Evolutionary conservation across 2,329 filamentous ascomycete species (phyloP).

Genomic region (Trichophaea hybrida): DNA sequence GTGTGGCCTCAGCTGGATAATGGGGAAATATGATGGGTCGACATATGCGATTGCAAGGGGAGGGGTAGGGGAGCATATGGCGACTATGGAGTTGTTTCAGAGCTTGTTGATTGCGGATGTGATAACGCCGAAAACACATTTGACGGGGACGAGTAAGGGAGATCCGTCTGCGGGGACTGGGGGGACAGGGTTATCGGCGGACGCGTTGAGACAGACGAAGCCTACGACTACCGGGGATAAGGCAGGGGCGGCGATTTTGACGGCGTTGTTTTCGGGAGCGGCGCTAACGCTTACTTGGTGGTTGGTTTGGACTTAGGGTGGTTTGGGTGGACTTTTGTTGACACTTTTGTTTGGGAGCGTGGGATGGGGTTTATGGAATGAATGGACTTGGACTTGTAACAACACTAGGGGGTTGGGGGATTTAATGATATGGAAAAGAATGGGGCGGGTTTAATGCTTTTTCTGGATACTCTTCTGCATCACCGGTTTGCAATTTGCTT

Average conservation of each 20-base stretch:
- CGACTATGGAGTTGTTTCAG: conserved; percentile 48
- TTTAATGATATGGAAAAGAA: too few relatives aligned
- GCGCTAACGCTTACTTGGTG: conserved; percentile 35
- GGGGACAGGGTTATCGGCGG: conserved; percentile 29
- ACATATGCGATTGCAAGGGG: conserved; percentile 28
- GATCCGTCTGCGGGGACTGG: conserved; percentile 30
- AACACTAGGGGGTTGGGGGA: too few relatives aligned
- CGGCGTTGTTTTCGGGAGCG: conserved; percentile 31
- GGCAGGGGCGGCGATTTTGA: conserved; percentile 44
- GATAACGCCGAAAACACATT: conserved; percentile 35
- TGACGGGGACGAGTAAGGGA: conserved; percentile 43
- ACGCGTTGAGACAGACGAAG: conserved; percentile 8
- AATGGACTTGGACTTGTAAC: too few relatives aligned
- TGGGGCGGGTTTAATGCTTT: too few relatives aligned
- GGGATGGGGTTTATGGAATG: too few relatives aligned
- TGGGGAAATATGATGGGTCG: conserved; percentile 40
- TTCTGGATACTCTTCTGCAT: too few relatives aligned
- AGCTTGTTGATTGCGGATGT: conserved; percentile 40
- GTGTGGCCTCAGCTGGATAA: conserved; percentile 52
- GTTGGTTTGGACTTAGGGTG: conserved; percentile 33
- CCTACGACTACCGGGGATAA: conserved; percentile 39
- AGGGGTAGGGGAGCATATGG: conserved; percentile 51
- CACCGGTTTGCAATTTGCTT: too few relatives aligned
- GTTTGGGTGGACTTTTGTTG: not conserved
- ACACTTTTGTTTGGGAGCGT: too few relatives aligned